Evolutionary conservation across 2,329 filamentous ascomycete genomes (phyloP).

Genomic region (Colletotrichum cuscutae): DNA sequence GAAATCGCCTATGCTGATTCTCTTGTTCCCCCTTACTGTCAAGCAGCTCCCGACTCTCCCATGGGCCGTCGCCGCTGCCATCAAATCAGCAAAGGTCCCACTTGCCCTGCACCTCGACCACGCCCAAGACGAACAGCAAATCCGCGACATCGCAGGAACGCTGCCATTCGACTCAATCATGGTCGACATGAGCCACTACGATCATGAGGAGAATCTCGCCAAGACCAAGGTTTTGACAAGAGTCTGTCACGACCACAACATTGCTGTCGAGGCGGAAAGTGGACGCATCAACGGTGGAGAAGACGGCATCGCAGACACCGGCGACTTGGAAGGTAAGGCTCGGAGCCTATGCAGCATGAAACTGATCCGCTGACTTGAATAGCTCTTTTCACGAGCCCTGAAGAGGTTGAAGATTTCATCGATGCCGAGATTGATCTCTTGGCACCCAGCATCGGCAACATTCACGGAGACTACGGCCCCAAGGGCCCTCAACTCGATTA

Average conservation of each 20-base stretch:
- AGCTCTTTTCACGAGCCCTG: conserved; percentile 68
- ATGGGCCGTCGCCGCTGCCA: conserved; percentile 61
- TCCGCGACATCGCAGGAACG: conserved; percentile 61
- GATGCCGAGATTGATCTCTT: conserved; percentile 78
- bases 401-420: conserved; percentile 77
- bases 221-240: conserved; percentile 69
- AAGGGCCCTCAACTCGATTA: conserved; percentile 72
- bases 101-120: conserved; percentile 71
- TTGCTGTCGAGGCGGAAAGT: conserved; percentile 75
- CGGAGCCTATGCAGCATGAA: not conserved
- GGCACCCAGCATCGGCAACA: conserved; percentile 80
- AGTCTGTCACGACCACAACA: conserved; percentile 71
- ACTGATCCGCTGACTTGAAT: not conserved
- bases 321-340: conserved; percentile 52
- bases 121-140: conserved; percentile 68
- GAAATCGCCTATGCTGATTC: conserved; percentile 73
- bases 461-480: conserved; percentile 78
- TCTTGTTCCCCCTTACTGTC: conserved; percentile 61
- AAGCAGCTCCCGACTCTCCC: conserved; percentile 47
- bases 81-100: conserved; percentile 19
- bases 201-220: conserved; percentile 75
- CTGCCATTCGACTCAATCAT: conserved; percentile 77
- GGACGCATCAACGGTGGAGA: conserved; percentile 73
- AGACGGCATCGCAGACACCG: conserved; percentile 75
- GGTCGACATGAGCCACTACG: conserved; percentile 81